Percentiles rank a stretch among this genome's conserved stretches.
These are phyloP conservation scores for Ceratocystis cacaofunesta DNA, from an alignment of 2,329 filamentous ascomycete species.

Conservation along the genomic window DNA sequence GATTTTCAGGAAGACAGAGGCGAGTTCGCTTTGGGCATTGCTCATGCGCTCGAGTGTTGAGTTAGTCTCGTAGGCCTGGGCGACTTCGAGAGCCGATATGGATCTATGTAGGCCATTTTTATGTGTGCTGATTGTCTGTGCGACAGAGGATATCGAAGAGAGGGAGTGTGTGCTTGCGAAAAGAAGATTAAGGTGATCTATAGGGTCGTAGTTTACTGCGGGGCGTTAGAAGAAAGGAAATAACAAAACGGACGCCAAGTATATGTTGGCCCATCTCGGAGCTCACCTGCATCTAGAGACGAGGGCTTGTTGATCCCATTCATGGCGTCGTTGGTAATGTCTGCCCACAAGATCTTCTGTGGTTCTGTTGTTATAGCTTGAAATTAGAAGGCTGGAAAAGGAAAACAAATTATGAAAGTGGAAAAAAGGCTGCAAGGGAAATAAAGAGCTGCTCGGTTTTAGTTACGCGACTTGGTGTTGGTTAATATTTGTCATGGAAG, in stretches of 20 bases:
- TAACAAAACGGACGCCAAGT: background rate
- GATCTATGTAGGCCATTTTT: constrained; percentile 70
- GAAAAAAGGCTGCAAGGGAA: background rate
- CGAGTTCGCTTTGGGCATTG: constrained; percentile 76
- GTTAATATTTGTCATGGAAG: background rate
- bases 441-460: background rate
- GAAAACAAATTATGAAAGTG: background rate
- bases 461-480: background rate
- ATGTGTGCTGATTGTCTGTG: constrained; percentile 55
- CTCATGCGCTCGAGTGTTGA: constrained; percentile 86
- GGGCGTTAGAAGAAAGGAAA: constrained; percentile 18
- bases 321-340: constrained; percentile 5
- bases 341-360: background rate
- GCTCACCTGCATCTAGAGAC: constrained; percentile 33
- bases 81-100: constrained; percentile 57
- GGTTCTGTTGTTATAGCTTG: background rate
- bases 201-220: constrained; percentile 69
- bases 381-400: background rate
- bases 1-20: constrained; percentile 83
- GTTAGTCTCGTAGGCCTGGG: constrained; percentile 71
- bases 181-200: constrained; percentile 82
- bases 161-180: constrained; percentile 84
- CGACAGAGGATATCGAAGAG: constrained; percentile 58
- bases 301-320: constrained; percentile 23
- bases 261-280: background rate